Percentiles rank a stretch among this genome's conserved stretches.
These are phyloP conservation scores for Dysphania ambrosioides DNA, from an alignment of 148 eudicot genomes.

Conservation along the genomic window DNA sequence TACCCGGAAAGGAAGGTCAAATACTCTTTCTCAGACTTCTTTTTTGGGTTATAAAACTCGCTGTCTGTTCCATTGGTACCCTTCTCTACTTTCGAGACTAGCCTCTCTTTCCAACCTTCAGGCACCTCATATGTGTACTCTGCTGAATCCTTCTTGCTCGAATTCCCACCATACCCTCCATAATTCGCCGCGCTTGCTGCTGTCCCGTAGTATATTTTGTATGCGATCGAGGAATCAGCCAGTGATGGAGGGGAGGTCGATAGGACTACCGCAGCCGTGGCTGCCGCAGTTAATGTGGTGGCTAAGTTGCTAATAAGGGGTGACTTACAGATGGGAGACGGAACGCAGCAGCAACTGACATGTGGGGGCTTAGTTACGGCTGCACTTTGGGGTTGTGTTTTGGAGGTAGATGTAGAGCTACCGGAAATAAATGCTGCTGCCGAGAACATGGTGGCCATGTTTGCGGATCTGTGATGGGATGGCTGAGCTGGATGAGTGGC, in stretches of 20 bases:
- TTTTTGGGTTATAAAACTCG: constrained; percentile 83
- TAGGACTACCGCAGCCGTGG: constrained; percentile 40
- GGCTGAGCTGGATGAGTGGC: too few species aligned
- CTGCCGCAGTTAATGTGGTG: constrained; percentile 39
- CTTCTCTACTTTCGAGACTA: constrained; percentile 78
- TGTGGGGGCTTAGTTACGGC: too few species aligned
- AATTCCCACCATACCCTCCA: constrained; percentile 89
- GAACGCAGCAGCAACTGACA: too few species aligned
- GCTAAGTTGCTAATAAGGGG: constrained; percentile 51
- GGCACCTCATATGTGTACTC: constrained; percentile 89
- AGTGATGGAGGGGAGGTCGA: constrained; percentile 44
- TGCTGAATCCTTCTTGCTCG: constrained; percentile 67
- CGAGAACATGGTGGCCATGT: too few species aligned
- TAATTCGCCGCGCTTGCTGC: constrained; percentile 94
- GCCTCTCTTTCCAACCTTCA: constrained; percentile 77
- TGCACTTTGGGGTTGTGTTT: too few species aligned
- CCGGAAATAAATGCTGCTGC: too few species aligned
- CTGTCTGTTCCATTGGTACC: constrained; percentile 90
- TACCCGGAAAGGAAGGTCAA: constrained; percentile 63
- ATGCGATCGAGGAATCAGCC: constrained; percentile 31
- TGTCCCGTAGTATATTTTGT: constrained; percentile 68
- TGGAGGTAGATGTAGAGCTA: too few species aligned
- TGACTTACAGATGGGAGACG: too few species aligned
- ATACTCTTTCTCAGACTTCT: constrained; percentile 74
- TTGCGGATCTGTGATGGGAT: too few species aligned